A percentile compares a stretch with the other conserved stretches of the same genome.
Evolutionary conservation across 1,284 basidiomycete genomes (phyloP).

Genomic region (Austroboletus novae-zelandiae): DNA sequence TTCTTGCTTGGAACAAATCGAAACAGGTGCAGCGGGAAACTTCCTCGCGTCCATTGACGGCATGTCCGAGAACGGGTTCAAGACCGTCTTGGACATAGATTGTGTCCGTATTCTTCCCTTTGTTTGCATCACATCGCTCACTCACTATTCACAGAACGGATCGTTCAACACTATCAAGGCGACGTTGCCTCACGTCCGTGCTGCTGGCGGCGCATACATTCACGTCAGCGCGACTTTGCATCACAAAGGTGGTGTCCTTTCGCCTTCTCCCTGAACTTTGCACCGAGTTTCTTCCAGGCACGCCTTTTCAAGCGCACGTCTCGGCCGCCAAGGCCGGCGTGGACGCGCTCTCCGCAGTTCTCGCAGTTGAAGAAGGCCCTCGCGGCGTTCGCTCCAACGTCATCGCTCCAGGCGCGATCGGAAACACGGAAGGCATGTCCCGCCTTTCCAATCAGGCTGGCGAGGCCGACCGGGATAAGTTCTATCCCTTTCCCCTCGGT

Average conservation of each 20-base stretch:
- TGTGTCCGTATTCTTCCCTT: conserved; percentile 50
- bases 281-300: conserved; percentile 41
- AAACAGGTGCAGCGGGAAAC: conserved; percentile 84
- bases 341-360: conserved; percentile 80
- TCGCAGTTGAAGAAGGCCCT: conserved; percentile 94
- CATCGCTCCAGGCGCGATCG: conserved; percentile 87
- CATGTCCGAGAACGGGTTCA: conserved; percentile 86
- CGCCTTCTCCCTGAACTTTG: not conserved
- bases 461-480: not conserved
- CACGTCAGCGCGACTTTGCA: conserved; percentile 93
- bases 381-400: conserved; percentile 93
- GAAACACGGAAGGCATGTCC: conserved; percentile 78
- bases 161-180: conserved; percentile 96
- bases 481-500: conserved; percentile 51
- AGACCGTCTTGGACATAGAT: conserved; percentile 93
- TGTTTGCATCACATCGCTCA: not conserved
- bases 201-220: conserved; percentile 79
- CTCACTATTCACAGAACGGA: conserved; percentile 56
- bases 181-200: conserved; percentile 72
- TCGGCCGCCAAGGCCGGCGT: conserved; percentile 95
- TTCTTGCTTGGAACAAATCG: not conserved
- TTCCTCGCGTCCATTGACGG: conserved; percentile 83
- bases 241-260: conserved; percentile 61
- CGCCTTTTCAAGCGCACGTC: conserved; percentile 91
- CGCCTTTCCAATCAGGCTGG: conserved; percentile 50